A percentile compares a stretch with the other conserved stretches of the same genome.
These are phyloP conservation scores for Zasmidium angulare DNA, from an alignment of 2,329 filamentous ascomycete genomes.

Conservation along the genomic window DNA sequence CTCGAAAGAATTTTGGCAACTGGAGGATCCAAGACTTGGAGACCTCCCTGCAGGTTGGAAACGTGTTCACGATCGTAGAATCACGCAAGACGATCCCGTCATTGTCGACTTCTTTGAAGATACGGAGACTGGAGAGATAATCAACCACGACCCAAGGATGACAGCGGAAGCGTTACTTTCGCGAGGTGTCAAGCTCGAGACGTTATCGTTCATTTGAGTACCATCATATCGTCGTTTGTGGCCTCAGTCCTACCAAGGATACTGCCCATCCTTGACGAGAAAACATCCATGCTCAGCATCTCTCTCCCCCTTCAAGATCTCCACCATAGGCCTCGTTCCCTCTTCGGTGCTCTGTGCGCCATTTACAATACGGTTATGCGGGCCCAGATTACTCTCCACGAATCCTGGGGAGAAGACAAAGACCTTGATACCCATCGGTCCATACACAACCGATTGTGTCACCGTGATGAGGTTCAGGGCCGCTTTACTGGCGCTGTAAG, in stretches of 20 bases:
- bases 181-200: background rate
- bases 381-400: conserved; percentile 36
- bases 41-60: background rate
- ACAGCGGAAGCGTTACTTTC: background rate
- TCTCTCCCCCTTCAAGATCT: conserved; percentile 38
- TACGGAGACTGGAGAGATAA: background rate
- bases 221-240: too few relatives aligned
- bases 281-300: conserved; percentile 32
- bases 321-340: conserved; percentile 36
- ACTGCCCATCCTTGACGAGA: conserved; percentile 10
- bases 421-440: conserved; percentile 35
- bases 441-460: conserved; percentile 28
- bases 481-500: conserved; percentile 40
- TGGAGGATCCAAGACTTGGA: background rate
- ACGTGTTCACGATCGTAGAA: background rate
- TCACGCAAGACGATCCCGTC: background rate
- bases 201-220: background rate
- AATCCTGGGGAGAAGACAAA: conserved; percentile 43
- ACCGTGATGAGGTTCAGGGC: conserved; percentile 42
- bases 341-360: conserved; percentile 38
- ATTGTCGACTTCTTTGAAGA: background rate
- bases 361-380: conserved; percentile 35
- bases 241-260: conserved; percentile 10
- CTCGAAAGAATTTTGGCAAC: background rate
- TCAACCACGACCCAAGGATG: background rate